Evolutionary conservation across 208 protist genomes (phyloP).

Genomic region (Herpetomonas tarakana): DNA sequence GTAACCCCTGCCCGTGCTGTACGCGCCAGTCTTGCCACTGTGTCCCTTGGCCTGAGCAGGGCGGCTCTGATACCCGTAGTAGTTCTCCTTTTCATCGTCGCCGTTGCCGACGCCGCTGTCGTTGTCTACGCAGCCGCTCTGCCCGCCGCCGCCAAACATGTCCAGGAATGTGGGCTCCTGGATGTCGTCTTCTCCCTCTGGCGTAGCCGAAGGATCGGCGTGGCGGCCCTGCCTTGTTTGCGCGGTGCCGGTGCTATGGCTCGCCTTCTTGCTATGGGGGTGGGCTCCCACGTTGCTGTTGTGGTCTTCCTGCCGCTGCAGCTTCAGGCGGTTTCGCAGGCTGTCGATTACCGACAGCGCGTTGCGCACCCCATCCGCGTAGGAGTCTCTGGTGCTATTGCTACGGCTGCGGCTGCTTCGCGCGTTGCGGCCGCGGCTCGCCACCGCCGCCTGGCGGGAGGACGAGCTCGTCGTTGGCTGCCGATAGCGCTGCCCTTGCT

Average conservation of each 20-base stretch:
- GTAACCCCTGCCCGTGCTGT: not conserved
- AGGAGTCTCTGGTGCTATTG: slow-evolving; percentile 4
- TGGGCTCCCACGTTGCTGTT: slow-evolving; percentile 1
- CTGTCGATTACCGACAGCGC: slow-evolving; percentile 67
- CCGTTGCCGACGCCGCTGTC: slow-evolving; percentile 19
- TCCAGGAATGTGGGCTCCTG: not conserved
- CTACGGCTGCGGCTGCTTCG: not conserved
- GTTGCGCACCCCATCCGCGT: slow-evolving; percentile 56
- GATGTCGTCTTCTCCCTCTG: not conserved
- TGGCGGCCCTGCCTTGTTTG: not conserved
- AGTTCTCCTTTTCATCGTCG: slow-evolving; percentile 1
- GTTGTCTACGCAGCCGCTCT: slow-evolving; percentile 11
- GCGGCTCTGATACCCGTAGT: not conserved
- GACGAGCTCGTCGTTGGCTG: not conserved
- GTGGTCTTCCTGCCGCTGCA: slow-evolving; percentile 9
- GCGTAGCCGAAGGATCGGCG: not conserved
- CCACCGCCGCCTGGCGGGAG: not conserved
- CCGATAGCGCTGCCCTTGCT: not conserved
- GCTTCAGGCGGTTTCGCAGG: slow-evolving; percentile 43
- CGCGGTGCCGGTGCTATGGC: too few species aligned
- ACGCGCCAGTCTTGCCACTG: too few species aligned
- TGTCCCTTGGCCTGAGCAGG: not conserved
- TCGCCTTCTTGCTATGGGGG: slow-evolving; percentile 2
- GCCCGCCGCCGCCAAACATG: not conserved
- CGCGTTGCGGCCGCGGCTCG: too few species aligned